Conservation (phyloP, 192 early-diverging fungal species). For the Phycomyces nitens region DNA sequence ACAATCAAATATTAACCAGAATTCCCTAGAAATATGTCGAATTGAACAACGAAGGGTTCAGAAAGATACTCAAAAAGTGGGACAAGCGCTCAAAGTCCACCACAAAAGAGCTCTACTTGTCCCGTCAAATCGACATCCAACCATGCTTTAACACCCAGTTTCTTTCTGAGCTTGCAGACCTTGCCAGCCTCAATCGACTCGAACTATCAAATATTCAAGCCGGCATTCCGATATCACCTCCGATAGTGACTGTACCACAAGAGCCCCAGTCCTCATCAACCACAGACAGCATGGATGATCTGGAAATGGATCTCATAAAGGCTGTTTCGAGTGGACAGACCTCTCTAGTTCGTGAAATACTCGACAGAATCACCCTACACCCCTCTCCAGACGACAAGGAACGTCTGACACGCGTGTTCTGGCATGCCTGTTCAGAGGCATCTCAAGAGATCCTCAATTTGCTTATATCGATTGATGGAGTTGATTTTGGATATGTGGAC, state of each 20-base stretch:
- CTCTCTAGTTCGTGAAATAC: conserved; percentile 47
- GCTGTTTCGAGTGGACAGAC: conserved; percentile 43
- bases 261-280: not conserved
- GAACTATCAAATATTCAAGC: conserved; percentile 71
- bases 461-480: conserved; percentile 60
- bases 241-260: not conserved
- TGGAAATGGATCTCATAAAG: conserved; percentile 57
- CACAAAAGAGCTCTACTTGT: conserved; percentile 96
- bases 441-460: conserved; percentile 52
- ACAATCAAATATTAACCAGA: no score
- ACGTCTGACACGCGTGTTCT: conserved; percentile 68
- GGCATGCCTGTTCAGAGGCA: conserved; percentile 63
- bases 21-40: conserved; percentile 92
- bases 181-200: conserved; percentile 67
- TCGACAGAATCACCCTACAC: conserved; percentile 43
- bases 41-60: conserved; percentile 92
- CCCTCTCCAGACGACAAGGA: conserved; percentile 55
- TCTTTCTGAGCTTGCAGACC: conserved; percentile 86
- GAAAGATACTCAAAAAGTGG: conserved; percentile 99
- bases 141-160: conserved; percentile 96
- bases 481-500: conserved; percentile 82
- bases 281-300: conserved; percentile 49
- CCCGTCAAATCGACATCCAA: conserved; percentile 96
- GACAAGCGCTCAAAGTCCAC: conserved; percentile 97
- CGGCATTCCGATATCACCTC: conserved; percentile 26